Evolutionary conservation across 148 eudicot genomes (phyloP).

Genomic region (Amaranthus palmeri): DNA sequence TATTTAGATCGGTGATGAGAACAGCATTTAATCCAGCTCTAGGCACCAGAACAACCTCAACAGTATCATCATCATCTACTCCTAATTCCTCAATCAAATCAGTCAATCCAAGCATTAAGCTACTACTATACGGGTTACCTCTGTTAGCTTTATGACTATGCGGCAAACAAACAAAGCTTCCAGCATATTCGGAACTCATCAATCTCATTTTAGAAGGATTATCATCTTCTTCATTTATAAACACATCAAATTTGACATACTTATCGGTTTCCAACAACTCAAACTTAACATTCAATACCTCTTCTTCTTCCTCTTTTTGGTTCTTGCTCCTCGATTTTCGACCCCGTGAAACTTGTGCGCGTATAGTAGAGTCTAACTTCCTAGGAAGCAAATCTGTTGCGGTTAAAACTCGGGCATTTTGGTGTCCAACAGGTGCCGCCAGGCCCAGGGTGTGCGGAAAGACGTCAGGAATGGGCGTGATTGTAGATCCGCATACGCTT

Average conservation of each 20-base stretch:
- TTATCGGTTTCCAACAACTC: not conserved
- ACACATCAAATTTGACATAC: conserved; percentile 56
- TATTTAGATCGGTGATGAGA: conserved; percentile 37
- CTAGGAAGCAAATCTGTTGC: conserved; percentile 29
- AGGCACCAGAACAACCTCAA: conserved; percentile 57
- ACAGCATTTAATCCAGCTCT: conserved; percentile 31
- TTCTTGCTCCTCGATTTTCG: conserved; percentile 38
- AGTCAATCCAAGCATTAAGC: conserved; percentile 42
- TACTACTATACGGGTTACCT: conserved; percentile 32
- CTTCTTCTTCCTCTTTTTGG: conserved; percentile 33
- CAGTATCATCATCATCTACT: conserved; percentile 57
- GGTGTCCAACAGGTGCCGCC: too few relatives aligned
- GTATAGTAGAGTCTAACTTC: conserved; percentile 31
- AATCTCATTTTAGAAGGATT: conserved; percentile 17
- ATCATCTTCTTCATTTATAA: conserved; percentile 55
- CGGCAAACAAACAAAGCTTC: conserved; percentile 62
- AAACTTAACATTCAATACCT: not conserved
- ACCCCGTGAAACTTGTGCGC: conserved; percentile 49
- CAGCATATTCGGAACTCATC: conserved; percentile 55
- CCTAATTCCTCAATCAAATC: conserved; percentile 59
- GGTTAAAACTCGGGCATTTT: too few relatives aligned
- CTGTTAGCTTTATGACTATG: conserved; percentile 36
- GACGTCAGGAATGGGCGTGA: too few relatives aligned
- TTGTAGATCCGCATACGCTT: too few relatives aligned
- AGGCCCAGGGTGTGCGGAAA: too few relatives aligned